Evolutionary conservation across 1,284 basidiomycete genomes (phyloP), one percentile per base, ranked within the genome.

Genomic region (Fistulina hepatica): DNA sequence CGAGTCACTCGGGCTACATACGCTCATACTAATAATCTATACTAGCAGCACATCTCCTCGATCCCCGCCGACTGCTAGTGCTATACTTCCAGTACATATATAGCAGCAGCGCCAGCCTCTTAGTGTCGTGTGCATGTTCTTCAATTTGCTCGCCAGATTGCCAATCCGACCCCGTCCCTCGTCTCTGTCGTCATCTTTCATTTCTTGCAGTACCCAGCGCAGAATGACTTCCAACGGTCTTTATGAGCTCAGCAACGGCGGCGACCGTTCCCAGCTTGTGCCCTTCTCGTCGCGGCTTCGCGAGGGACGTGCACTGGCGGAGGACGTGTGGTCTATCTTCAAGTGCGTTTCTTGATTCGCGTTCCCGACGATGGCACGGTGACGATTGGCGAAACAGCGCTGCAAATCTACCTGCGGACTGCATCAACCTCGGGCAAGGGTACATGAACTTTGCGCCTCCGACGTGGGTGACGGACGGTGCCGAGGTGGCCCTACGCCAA

Each of bases 381-480:
- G 37, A 40, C 27, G 15, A 42, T 32, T 23, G 40, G 28, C 17
- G 22, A 24, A 41, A n/a, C 53, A 92, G 89, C 55, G 86, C 73
- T 38, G 81, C 73, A 30, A 92, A 92, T 53, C 70, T 94, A 44
- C 90, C 90, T 2, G 44, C 73, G 4, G 84, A 92, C 54, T 86
- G 83, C 49, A 83, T 94, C 57, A 94, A 93, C 59, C 78, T 94
- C 35, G 90, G 90, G 6, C 90, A 93, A 60, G 89, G 89, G 2
- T 93, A 92, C 63, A 94, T 93, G 90, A 93, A 90, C 65, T 85
- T 86, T 52, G 56, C 80, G 2, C 91, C 91, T 11, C 89, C 90
- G 4, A 56, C 71, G 40, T 95, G 88, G 82, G 73, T 95, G 47
- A 76, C 70, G 36, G 66, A 82, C 27, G 84, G 82, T 1, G 85